Base-by-base conservation (phyloP, 2,329 filamentous ascomycete genomes). In the Kalmusia sp. region DNA sequence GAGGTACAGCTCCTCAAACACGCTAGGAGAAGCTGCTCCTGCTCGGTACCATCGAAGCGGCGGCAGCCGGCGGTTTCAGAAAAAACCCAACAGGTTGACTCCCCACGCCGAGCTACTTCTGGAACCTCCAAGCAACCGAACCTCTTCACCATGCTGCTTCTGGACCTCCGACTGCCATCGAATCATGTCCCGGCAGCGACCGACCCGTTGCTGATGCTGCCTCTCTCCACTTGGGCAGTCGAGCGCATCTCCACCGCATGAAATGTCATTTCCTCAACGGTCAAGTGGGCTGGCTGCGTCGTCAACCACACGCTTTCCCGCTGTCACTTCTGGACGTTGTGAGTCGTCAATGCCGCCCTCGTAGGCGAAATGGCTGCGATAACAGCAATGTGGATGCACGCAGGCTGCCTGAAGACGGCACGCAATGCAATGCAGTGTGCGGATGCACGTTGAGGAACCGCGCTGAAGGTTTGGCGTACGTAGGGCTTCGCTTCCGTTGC, bases 1-100 rank as follows among this genome's bases (percentile, higher is more conserved):
- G 22, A 28, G 21, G 31, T 37, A 15, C 44, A 37, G 31, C n/a
- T 30, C 28, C 21, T 47, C 44, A 47, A 47, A 47, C 44, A 15
- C 44, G 24, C 44, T 47, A 47, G 44, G 30, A 37, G 28, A n/a
- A 34, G 12, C 25, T 24, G 19, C 19, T 46, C 43, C 19, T 35
- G 14, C 30, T 46, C 44, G 44, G 33, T 47, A 35, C 44, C 44
- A 14, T 19, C 15, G 11, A 47, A 33, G 44, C 24, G 25, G 24
- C 17, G 22, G 31, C 24, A 28, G 15, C 28, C 22, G 44, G 33
- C 31, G n/a, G 44, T 47, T 47, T 47, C 44, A 47, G 21, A 28
- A 33, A 15, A 12, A 31, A 34, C 3, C 28, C 3, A 33, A 34
- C 12, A 9, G 7, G 17, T 8, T n/a, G 30, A 45, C 43, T 27